Evolutionary conservation across 2,329 filamentous ascomycete genomes (phyloP), one percentile per base, ranked within the genome.

Genomic region (Stachybotrys elegans): DNA sequence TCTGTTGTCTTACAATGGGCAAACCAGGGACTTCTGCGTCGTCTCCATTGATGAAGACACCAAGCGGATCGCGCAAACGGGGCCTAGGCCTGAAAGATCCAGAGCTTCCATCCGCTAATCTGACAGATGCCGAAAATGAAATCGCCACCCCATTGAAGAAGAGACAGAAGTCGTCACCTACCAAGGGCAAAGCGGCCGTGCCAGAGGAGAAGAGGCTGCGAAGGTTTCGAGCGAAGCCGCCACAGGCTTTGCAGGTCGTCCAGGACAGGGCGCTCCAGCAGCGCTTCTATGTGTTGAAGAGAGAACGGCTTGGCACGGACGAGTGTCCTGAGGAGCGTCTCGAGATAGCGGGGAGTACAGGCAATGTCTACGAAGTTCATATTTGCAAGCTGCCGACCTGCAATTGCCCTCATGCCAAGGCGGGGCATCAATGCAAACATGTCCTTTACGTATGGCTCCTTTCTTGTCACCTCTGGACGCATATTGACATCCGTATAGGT

Each of bases 351-450:
- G 83, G 82, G 1, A 78, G 77, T 9, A 85, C 80, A 2, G 82
- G 81, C 14, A 85, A 85, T 50, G 68, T 86, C 45, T 86, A 86
- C 58, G 75, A 62, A 1, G 72, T 85, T 23, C 62, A 62, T 25
- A 72, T 86, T 42, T 64, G 65, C 4, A 67, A 67, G n/a, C 53
- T 68, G 16, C 76, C 79, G 0, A 63, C 52, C 0, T 84, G 81
- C 57, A 66, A 70, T 40, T 84, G 81, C 48, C 78, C 79, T 1
- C 72, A 82, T 45, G 71, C 69, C 1, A 52, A 47, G 21, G 68
- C 69, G 25, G 76, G 77, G 1, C 71, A 78, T 23, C 78, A 82
- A 48, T 84, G 82, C 72, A 86, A 86, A 55, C 83, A 86, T 51
- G 65, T 81, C 21, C 48, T 84, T 35, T 86, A 81, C 54, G 76